A percentile compares a stretch with the other conserved stretches of the same genome.
phyloP scores from a whole-genome alignment of 768 basidiomycete genomes.

The Baorangia bicolor region DNA sequence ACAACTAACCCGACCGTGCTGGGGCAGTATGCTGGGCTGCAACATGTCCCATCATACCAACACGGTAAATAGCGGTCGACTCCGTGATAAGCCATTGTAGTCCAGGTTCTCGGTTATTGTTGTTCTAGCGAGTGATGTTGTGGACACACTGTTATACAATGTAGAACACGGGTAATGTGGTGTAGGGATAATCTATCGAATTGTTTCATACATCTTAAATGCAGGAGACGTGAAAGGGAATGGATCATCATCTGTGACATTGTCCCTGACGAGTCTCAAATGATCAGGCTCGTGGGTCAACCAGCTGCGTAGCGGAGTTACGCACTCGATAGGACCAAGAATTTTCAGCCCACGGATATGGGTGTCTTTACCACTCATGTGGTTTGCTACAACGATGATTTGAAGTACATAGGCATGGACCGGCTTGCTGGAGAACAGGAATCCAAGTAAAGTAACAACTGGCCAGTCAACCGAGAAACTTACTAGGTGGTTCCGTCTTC shows the following conservation, averaged over 20 bases:
- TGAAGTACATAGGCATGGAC: conserved; percentile 89
- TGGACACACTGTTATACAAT: conserved; percentile 19
- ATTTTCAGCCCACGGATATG: conserved; percentile 90
- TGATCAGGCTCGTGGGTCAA: not conserved
- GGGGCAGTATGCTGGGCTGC: conserved; percentile 27
- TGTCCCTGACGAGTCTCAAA: conserved; percentile 36
- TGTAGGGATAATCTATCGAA: conserved; percentile 49
- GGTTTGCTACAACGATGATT: conserved; percentile 86
- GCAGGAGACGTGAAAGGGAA: conserved; percentile 63
- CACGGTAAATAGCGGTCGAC: conserved; percentile 24
- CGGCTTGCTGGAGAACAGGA: conserved; percentile 57
- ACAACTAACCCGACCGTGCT: conserved; percentile 15
- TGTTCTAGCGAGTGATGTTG: conserved; percentile 9
- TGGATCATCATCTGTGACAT: conserved; percentile 57
- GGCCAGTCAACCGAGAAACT: conserved; percentile 27
- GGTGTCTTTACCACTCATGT: conserved; percentile 98
- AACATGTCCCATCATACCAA: conserved; percentile 31
- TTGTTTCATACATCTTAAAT: conserved; percentile 77
- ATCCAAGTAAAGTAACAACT: not conserved
- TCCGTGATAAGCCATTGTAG: not conserved
- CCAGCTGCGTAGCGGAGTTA: not conserved
- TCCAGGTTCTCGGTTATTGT: conserved; percentile 7
- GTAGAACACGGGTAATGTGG: conserved; percentile 30
- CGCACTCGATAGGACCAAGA: conserved; percentile 83
- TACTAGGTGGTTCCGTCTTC: conserved; percentile 82